Evolutionary conservation across 2,329 filamentous ascomycete species (phyloP).

Genomic region (Thermothelomyces thermophilus): DNA sequence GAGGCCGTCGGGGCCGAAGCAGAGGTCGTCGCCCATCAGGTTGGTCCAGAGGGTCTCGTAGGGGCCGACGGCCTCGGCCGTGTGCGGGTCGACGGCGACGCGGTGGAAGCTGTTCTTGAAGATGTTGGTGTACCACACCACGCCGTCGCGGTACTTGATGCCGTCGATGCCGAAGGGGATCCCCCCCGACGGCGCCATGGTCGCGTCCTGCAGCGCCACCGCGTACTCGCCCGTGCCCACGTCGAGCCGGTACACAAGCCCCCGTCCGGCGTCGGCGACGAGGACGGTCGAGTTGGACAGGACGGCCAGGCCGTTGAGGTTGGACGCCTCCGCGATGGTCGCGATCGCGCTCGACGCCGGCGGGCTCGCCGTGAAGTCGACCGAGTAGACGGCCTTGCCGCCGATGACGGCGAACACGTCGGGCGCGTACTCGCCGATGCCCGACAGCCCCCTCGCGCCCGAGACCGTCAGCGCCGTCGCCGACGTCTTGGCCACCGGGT

Average conservation of each 20-base stretch:
- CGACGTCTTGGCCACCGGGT: constrained; percentile 26
- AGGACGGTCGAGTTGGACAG: constrained; percentile 29
- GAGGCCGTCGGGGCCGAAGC: constrained; percentile 29
- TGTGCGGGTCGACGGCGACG: constrained; percentile 26
- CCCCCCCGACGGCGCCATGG: constrained; percentile 28
- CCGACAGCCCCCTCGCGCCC: constrained; percentile 26
- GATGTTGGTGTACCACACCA: constrained; percentile 32
- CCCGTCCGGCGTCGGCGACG: constrained; percentile 29
- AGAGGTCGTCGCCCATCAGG: constrained; percentile 31
- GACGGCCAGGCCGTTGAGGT: constrained; percentile 29
- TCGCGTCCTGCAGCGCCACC: constrained; percentile 25
- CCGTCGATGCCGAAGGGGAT: constrained; percentile 32
- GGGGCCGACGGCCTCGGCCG: constrained; percentile 25
- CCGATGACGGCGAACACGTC: constrained; percentile 30
- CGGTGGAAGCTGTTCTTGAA: constrained; percentile 32
- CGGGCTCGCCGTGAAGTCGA: constrained; percentile 26
- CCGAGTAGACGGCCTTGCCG: constrained; percentile 29
- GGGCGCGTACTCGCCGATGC: constrained; percentile 29
- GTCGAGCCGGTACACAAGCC: constrained; percentile 26
- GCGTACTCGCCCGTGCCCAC: constrained; percentile 26
- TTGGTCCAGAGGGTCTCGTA: constrained; percentile 29
- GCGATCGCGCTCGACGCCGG: constrained; percentile 26
- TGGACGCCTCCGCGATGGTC: constrained; percentile 27
- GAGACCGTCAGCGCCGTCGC: constrained; percentile 26
- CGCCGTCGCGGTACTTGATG: constrained; percentile 28